Base-by-base conservation (phyloP, 2,329 filamentous ascomycete genomes). In the Chrysoporthe cubensis region DNA sequence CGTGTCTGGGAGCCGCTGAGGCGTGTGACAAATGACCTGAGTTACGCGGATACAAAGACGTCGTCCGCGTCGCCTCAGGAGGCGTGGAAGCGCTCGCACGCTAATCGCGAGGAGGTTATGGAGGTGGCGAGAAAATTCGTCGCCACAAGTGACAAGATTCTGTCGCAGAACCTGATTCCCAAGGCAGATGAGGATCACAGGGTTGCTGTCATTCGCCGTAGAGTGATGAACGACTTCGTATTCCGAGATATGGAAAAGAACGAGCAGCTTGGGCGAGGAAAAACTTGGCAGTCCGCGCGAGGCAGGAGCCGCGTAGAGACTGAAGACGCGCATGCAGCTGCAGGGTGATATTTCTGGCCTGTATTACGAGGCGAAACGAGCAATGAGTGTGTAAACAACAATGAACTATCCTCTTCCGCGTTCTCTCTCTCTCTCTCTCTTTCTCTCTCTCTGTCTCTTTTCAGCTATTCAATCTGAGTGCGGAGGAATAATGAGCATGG, bases 1-100 rank as follows among this genome's bases (percentile, higher is more conserved):
- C 80, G 80, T 21, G 76, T 89, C 42, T 86, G 83, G 82, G 77
- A 80, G 26, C 84, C 84, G 3, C 82, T 86, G 73, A 72, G 76
- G 32, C 72, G 75, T 8, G 70, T 75, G 5, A 69, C 70, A 48
- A 78, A 77, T 66, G 75, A 75, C 21, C 72, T 80, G 9, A 75
- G 79, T 52, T 77, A 79, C 64, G 77, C 79, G 48, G 76, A 77
- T 18, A 64, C 70, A 4, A 66, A 66, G 16, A 32, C 48, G 4
- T 26, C 48, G 37, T 70, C 74, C 11, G 63, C 71, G 18, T 73
- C 73, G 26, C 73, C 74, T 0, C 64, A 71, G 46, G 69, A 73
- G 21, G 71, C 71, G n/a, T 72, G 72, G n/a, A 69, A 75, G 46
- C 71, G 66, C 40, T 67, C 71, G 56, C 61, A 56, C 21, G 26